Conservation (phyloP, 345 rosid species). For the Luvunga scandens region DNA sequence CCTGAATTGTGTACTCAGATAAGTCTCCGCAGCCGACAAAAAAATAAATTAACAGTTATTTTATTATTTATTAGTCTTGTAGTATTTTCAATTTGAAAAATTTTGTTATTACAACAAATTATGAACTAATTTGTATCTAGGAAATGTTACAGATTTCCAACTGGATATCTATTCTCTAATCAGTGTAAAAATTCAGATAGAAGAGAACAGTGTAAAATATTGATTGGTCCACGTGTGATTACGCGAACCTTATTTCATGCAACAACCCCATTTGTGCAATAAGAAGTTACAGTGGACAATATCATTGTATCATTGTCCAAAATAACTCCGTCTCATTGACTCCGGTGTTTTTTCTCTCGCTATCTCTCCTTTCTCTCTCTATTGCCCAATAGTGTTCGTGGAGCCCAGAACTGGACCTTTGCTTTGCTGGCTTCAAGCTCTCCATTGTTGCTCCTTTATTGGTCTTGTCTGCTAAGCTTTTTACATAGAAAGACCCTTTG, state of each 20-base stretch:
- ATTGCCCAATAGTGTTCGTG: conserved; percentile 34
- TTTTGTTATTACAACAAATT: not conserved
- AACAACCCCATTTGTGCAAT: not conserved
- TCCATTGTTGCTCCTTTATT: conserved; percentile 65
- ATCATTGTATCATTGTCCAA: conserved; percentile 3
- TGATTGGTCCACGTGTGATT: conserved; percentile 29
- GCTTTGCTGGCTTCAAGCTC: conserved; percentile 81
- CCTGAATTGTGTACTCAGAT: too few species aligned
- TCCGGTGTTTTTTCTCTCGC: not conserved
- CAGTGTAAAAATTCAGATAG: not conserved
- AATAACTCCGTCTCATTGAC: conserved; percentile 22
- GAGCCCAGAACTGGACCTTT: conserved; percentile 75
- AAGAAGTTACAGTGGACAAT: not conserved
- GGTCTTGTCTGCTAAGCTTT: conserved; percentile 53
- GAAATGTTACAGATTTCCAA: not conserved
- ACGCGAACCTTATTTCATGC: conserved; percentile 30
- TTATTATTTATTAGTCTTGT: not conserved
- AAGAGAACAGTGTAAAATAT: not conserved
- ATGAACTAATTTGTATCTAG: not conserved
- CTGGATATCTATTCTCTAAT: not conserved
- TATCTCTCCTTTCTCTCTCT: conserved; percentile 5
- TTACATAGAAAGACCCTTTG: not conserved
- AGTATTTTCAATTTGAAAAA: not conserved
- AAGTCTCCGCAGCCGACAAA: too few species aligned
- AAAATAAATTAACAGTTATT: too few species aligned